Evolutionary conservation across 2,329 filamentous ascomycete species (phyloP), one percentile per base, ranked within the genome.

Genomic region (Apiospora phragmitis): DNA sequence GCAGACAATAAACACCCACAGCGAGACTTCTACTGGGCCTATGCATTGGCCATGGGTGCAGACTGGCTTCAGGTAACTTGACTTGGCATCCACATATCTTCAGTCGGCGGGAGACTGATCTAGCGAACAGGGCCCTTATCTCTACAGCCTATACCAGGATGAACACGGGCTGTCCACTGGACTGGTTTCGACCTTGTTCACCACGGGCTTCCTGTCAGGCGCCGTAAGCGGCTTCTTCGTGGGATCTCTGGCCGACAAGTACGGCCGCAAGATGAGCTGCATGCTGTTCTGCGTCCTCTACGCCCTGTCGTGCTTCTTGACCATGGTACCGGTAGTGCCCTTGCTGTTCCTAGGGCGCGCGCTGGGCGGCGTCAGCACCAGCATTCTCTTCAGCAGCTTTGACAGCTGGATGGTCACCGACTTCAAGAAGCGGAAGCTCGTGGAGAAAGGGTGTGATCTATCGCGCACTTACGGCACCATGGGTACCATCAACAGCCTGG

Each of bases 401-500:
- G 88, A 90, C 73, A 85, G 86, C 65, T 90, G 88, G 88, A 85
- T 90, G 81, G 85, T 90, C 38, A 83, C 86, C 65, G 88, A 90
- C 74, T 90, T 84, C n/a, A 78, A 78, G 9, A 80, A 81, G 11
- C 77, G 81, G 9, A 83, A 83, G 51, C 80, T 91, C 41, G 84
- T 84, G 69, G 72, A 75, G 11, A n/a, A 75, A 26, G 77, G 77
- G 9, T 79, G 77, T 51, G 75, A 78, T 49, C 67, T 79, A 26
- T 76, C 77, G 21, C 79, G 81, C 41, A 83, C 90, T 29, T 89
- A 88, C 76, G 87, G 86, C 5, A 80, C 83, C 38, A 85, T 87
- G 80, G 85, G 85, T 4, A 85, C 83, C 3, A 74, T 88, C 71
- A 91, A 87, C 78, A 85, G 86, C 67, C 78, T 88, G 18, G 85